phyloP scores from a whole-genome alignment of 805 yeast species.

The Saturnispora hagleri region DNA sequence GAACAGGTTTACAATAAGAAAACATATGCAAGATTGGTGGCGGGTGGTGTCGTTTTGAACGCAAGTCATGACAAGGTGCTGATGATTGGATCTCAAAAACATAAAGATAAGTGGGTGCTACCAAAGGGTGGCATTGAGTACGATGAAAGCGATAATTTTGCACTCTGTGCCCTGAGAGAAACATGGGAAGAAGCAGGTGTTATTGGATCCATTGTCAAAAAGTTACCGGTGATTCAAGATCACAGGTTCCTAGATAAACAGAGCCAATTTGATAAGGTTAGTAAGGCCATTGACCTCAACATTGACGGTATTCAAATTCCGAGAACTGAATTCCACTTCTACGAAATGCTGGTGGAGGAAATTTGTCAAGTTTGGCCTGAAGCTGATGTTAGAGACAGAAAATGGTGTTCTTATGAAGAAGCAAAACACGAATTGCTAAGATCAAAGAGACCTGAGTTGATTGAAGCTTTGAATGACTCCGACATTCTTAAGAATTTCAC shows the following conservation, averaged over 20 bases:
- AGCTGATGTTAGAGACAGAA: conserved; percentile 44
- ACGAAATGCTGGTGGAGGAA: conserved; percentile 56
- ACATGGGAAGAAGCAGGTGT: conserved; percentile 99
- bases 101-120: conserved; percentile 67
- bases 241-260: conserved; percentile 22
- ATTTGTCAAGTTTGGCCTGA: conserved; percentile 75
- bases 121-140: conserved; percentile 94
- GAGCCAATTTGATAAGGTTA: conserved; percentile 12
- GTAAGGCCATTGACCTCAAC: conserved; percentile 15
- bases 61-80: conserved; percentile 51
- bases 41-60: conserved; percentile 80
- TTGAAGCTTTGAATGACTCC: conserved; percentile 53
- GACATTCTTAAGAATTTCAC: conserved; percentile 34
- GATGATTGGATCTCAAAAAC: conserved; percentile 68
- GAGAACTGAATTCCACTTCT: conserved; percentile 80
- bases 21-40: conserved; percentile 79
- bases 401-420: conserved; percentile 66
- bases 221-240: conserved; percentile 63
- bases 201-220: conserved; percentile 45
- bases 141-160: conserved; percentile 52
- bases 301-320: conserved; percentile 34
- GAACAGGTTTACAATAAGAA: conserved; percentile 48
- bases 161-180: conserved; percentile 64
- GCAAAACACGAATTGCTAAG: conserved; percentile 51
- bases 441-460: conserved; percentile 58